Percentiles rank a stretch among this genome's conserved stretches.
Conservation (phyloP, 129 eudicot species). For the Chrysanthemum lavandulifolium region DNA sequence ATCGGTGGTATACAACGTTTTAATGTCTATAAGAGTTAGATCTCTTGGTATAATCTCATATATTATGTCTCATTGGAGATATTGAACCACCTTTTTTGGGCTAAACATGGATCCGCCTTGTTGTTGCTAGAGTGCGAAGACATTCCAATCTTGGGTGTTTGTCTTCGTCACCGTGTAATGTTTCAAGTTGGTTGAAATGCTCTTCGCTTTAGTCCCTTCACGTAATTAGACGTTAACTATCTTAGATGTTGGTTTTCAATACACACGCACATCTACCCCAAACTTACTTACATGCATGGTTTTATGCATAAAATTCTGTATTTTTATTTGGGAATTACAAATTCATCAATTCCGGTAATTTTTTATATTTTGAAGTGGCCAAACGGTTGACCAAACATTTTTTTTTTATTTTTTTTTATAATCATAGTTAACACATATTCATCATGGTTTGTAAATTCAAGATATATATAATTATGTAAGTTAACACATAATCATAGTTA, state of each 20-base stretch:
- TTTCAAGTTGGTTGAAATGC: conserved; percentile 11
- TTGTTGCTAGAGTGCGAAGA: conserved; percentile 79
- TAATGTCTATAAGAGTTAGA: too few relatives aligned
- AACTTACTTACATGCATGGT: conserved; percentile 5
- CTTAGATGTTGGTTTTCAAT: conserved; percentile 10
- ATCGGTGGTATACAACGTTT: too few relatives aligned
- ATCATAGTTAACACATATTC: too few relatives aligned
- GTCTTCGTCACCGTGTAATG: conserved; percentile 96
- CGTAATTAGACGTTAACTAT: conserved; percentile 12
- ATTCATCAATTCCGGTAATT: too few relatives aligned
- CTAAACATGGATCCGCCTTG: conserved; percentile 71
- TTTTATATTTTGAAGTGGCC: too few relatives aligned
- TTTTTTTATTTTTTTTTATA: too few relatives aligned
- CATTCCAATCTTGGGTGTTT: conserved; percentile 93
- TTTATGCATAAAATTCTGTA: not conserved
- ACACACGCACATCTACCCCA: conserved; percentile 2
- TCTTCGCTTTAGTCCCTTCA: conserved; percentile 1
- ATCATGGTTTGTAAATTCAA: too few relatives aligned
- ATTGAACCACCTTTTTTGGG: conserved; percentile 11
- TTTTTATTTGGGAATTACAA: not conserved
- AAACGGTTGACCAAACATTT: too few relatives aligned
- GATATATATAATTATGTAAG: too few relatives aligned
- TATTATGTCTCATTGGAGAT: not conserved
- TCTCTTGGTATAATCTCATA: too few relatives aligned
- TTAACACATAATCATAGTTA: too few relatives aligned